Evolutionary conservation across 139 green algal species (phyloP), one percentile per base, ranked within the genome.

Genomic region (Trebouxia sp.): DNA sequence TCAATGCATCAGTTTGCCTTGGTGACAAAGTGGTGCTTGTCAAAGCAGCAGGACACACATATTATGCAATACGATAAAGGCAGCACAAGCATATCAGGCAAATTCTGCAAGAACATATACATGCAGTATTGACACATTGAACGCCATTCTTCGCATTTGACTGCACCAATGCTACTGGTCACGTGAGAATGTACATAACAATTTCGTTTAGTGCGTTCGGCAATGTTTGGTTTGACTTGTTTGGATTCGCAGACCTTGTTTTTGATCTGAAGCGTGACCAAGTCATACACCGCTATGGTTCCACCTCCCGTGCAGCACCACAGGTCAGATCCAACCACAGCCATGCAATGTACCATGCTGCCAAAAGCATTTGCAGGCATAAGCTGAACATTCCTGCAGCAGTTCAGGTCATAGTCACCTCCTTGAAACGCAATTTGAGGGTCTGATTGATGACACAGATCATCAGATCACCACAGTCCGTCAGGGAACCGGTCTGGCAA

Each of bases 261-360:
- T 28, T 41, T 65, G 74, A 79, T 47, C 32, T 79, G n/a, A 15
- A 37, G 15, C 3, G 32, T 79, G 15, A 45, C 47, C 26, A 77
- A 26, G 30, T 65, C 28, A 11, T 55, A 62, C 32, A 79, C 74
- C 22, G 50, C 74, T 45, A 79, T 62, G 74, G 32, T 79, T 5
- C 74, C 74, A 14, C 47, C n/a, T 24, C 47, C 74, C 47, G 50
- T 53, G 42, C 42, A 62, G 45, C 74, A 79, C 74, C 74, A 79
- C 24, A 79, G 47, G 28, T 79, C 74, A 79, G 42, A 42, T 55
- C 43, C 74, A 66, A 65, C 43, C 47, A 45, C 74, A 65, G 45
- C 74, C 74, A 79, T 22, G 47, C 74, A 79, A 65, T 66, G 74
- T 43, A 79, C 74, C 37, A 65, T 62, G 74, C 74, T 77, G 69